These are phyloP conservation scores for Ilyonectria mors-panacis DNA, from an alignment of 2,329 filamentous ascomycete genomes.

Conservation along the genomic window DNA sequence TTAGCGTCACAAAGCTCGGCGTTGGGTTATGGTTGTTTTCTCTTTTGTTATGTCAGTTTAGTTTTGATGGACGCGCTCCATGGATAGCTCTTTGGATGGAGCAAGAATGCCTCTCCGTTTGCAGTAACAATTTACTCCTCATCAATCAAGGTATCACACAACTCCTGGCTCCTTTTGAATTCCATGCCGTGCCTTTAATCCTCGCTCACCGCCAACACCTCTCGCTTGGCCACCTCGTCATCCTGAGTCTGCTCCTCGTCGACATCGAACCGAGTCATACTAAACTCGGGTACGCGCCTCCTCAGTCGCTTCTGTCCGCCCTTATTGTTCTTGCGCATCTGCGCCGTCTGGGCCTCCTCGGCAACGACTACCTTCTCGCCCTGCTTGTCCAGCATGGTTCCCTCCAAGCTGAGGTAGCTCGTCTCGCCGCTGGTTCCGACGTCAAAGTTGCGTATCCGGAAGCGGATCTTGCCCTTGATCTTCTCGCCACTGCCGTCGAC, in stretches of 20 bases:
- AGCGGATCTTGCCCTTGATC: conserved; percentile 79
- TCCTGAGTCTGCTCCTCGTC: conserved; percentile 57
- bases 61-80: conserved; percentile 24
- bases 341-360: conserved; percentile 61
- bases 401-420: conserved; percentile 88
- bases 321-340: conserved; percentile 55
- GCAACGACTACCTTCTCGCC: conserved; percentile 72
- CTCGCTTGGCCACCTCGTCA: conserved; percentile 42
- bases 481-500: conserved; percentile 78
- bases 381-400: conserved; percentile 82
- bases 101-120: conserved; percentile 36
- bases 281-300: conserved; percentile 65
- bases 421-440: conserved; percentile 81
- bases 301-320: conserved; percentile 49
- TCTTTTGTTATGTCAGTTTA: conserved; percentile 23
- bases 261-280: conserved; percentile 68
- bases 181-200: conserved; percentile 40
- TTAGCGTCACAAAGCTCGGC: conserved; percentile 26
- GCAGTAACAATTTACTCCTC: conserved; percentile 40
- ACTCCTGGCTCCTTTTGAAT: conserved; percentile 47
- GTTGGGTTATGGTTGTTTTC: conserved; percentile 32
- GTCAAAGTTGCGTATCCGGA: conserved; percentile 89
- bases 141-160: conserved; percentile 51
- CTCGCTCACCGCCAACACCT: conserved; percentile 45
- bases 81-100: conserved; percentile 30